Percentiles rank a stretch among this genome's conserved stretches.
Evolutionary conservation across 2,329 filamentous ascomycete species (phyloP).

Genomic region (Lomentospora prolificans): DNA sequence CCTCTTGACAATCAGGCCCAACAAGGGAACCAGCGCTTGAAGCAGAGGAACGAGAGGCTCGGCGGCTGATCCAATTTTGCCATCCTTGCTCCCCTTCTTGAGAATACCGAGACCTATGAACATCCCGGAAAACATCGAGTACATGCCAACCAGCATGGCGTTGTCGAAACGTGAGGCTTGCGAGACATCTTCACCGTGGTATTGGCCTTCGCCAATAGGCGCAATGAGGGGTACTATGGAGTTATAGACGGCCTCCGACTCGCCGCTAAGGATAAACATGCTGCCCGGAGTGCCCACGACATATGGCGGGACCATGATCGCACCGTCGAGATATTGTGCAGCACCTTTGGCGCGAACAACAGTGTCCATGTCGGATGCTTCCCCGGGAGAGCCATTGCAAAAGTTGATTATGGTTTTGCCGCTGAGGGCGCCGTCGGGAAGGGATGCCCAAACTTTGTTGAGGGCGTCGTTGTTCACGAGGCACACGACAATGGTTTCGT

Average conservation of each 20-base stretch:
- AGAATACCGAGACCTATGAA: constrained; percentile 17
- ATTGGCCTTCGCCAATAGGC: constrained; percentile 14
- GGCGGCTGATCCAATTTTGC: constrained; percentile 6
- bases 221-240: constrained; percentile 8
- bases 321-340: constrained; percentile 18
- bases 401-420: constrained; percentile 20
- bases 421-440: constrained; percentile 6
- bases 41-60: constrained; percentile 15
- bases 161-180: constrained; percentile 17
- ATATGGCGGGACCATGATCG: constrained; percentile 19
- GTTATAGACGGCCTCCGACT: constrained; percentile 11
- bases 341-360: constrained; percentile 12
- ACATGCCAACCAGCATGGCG: constrained; percentile 18
- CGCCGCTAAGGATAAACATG: constrained; percentile 16
- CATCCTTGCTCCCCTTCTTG: constrained; percentile 12
- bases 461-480: constrained; percentile 17
- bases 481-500: constrained; percentile 16
- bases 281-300: constrained; percentile 16
- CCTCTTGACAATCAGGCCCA: constrained; percentile 13
- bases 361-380: constrained; percentile 14
- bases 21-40: constrained; percentile 17
- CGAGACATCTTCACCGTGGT: constrained; percentile 13
- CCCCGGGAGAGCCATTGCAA: constrained; percentile 17
- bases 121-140: constrained; percentile 18
- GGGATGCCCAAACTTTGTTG: constrained; percentile 7